Evolutionary conservation across 1,284 basidiomycete genomes (phyloP), one percentile per base, ranked within the genome.

Genomic region (Termitomyces sp.): DNA sequence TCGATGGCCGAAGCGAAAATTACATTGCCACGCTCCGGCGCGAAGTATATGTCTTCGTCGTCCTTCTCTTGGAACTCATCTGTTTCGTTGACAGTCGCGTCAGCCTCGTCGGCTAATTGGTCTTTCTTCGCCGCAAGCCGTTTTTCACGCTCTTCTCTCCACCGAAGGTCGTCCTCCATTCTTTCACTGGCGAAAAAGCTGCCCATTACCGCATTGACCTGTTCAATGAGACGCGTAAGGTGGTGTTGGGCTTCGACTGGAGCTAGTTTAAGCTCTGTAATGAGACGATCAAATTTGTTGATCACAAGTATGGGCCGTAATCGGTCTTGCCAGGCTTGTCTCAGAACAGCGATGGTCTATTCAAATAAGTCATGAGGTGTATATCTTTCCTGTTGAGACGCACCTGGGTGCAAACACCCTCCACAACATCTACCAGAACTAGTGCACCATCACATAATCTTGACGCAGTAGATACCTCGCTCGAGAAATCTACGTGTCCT

Each of bases 171-270:
- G 62, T 98, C 94, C 58, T 94, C 92, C 93, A 99, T 97, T n/a
- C 96, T 77, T 57, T 97, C 96, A 1, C 88, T 83, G 0, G 94
- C 93, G 64, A 95, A 99, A 72, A 98, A 97, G 47, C 84, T 85
- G 0, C 97, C 97, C 87, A 98, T 96, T 53, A 99, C 92, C 0
- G 95, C 97, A 65, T 99, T 99, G 26, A 97, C 96, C 65, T 97
- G 93, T 69, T 99, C 97, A 57, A 99, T 92, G 18, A 99, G 78
- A 48, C 93, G 89, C 2, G 86, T 78, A 19, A 99, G 83, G 63
- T 98, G 96, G 62, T 97, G 91, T 66, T 99, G 93, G 4, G 94
- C 96, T 67, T 99, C 97, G 2, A 84, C 76, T 0, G 97, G 95
- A 0, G 93, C 80, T 9, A 99, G 80, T 65, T 91, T 91, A 52